Conservation (phyloP, 805 yeast genomes). For the Ogataea angusta region DNA sequence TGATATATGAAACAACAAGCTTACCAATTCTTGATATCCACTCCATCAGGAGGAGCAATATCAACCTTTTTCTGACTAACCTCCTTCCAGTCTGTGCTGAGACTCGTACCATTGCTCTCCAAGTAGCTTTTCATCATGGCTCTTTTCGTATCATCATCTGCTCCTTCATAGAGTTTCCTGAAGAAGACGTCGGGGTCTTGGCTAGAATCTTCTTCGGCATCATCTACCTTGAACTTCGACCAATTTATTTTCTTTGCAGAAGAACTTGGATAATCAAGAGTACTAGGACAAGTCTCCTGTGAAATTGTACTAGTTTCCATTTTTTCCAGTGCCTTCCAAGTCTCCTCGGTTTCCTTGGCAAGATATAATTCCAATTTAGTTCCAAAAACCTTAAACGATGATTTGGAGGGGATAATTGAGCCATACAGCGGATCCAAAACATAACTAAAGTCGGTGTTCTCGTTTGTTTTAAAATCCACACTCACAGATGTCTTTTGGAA, state of each 20-base stretch:
- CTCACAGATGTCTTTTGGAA: constrained; percentile 36
- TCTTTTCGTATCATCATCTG: constrained; percentile 81
- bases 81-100: constrained; percentile 92
- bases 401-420: constrained; percentile 44
- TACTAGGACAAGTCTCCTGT: constrained; percentile 1
- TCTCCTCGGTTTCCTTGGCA: constrained; percentile 39
- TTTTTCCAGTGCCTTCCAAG: constrained; percentile 57
- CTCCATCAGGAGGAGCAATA: constrained; percentile 72
- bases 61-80: constrained; percentile 66
- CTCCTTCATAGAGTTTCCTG: constrained; percentile 65
- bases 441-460: constrained; percentile 51
- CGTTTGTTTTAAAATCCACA: constrained; percentile 46
- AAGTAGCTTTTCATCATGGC: constrained; percentile 97
- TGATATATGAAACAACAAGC: neutral
- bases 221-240: constrained; percentile 48
- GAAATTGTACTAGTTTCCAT: constrained; percentile 17
- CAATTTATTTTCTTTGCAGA: constrained; percentile 65
- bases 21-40: constrained; percentile 56
- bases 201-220: constrained; percentile 42
- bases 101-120: constrained; percentile 92
- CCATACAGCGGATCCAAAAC: constrained; percentile 51
- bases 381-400: constrained; percentile 51
- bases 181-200: constrained; percentile 65
- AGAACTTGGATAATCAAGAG: constrained; percentile 55
- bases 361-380: constrained; percentile 76